Percentiles rank a stretch among this genome's conserved stretches.
These are phyloP conservation scores for Cercospora canescens DNA, from an alignment of 2,329 filamentous ascomycete species.

Conservation along the genomic window DNA sequence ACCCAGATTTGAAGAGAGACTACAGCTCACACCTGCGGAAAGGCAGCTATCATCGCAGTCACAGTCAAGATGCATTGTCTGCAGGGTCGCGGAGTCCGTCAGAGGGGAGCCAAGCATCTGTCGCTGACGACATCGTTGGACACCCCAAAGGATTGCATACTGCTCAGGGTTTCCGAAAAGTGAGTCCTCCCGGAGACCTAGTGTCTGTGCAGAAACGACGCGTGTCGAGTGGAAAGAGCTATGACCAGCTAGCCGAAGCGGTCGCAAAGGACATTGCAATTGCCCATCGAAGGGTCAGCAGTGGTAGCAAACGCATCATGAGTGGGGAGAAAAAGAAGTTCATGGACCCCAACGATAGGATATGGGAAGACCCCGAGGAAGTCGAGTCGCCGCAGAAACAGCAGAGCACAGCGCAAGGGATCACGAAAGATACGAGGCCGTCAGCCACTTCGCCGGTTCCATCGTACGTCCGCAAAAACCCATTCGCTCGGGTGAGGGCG, in stretches of 20 bases:
- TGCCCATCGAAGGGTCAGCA: slow-evolving; percentile 55
- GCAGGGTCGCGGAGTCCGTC: slow-evolving; percentile 20
- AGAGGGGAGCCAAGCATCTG: slow-evolving; percentile 20
- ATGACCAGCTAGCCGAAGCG: slow-evolving; percentile 37
- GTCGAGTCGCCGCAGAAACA: slow-evolving; percentile 21
- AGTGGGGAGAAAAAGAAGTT: slow-evolving; percentile 70
- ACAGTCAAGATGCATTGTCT: slow-evolving; percentile 36
- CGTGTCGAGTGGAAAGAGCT: slow-evolving; percentile 35
- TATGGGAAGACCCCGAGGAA: slow-evolving; percentile 83
- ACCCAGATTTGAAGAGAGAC: slow-evolving; percentile 36
- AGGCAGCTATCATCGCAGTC: slow-evolving; percentile 65
- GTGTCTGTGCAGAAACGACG: slow-evolving; percentile 26
- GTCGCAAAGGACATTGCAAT: slow-evolving; percentile 37
- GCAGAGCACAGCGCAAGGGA: slow-evolving; percentile 10
- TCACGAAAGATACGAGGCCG: slow-evolving; percentile 6
- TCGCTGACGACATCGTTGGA: slow-evolving; percentile 9
- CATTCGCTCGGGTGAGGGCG: slow-evolving; percentile 63
- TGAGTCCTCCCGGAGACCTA: slow-evolving; percentile 22
- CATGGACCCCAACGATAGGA: slow-evolving; percentile 70
- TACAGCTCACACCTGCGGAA: slow-evolving; percentile 70
- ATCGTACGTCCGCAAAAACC: slow-evolving; percentile 61
- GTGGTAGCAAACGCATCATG: slow-evolving; percentile 64
- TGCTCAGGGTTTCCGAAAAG: slow-evolving; percentile 21
- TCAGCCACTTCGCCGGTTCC: slow-evolving; percentile 29
- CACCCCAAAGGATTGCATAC: slow-evolving; percentile 17